phyloP scores from a whole-genome alignment of 1,284 basidiomycete species.

The Leccinum pseudoinsigne region DNA sequence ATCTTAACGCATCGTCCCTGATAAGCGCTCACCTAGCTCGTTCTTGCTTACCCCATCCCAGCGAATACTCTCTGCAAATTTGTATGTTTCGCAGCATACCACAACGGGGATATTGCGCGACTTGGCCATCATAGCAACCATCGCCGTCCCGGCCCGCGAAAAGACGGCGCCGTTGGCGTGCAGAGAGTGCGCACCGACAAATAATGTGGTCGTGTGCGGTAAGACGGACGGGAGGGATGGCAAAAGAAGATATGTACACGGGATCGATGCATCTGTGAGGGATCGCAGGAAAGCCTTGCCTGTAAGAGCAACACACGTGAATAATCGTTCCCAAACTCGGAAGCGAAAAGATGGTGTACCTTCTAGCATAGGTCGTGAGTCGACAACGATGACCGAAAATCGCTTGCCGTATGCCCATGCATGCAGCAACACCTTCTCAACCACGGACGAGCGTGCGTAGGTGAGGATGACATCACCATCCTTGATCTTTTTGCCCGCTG shows the following conservation, averaged over 20 bases:
- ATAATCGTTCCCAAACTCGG: background rate
- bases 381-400: slow-evolving; percentile 94
- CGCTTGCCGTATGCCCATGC: slow-evolving; percentile 72
- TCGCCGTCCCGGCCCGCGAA: slow-evolving; percentile 92
- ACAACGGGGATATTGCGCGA: slow-evolving; percentile 90
- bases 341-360: slow-evolving; percentile 45
- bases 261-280: slow-evolving; percentile 73
- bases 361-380: slow-evolving; percentile 92
- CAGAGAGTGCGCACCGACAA: slow-evolving; percentile 93
- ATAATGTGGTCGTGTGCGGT: slow-evolving; percentile 77
- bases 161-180: slow-evolving; percentile 96
- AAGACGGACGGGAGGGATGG: slow-evolving; percentile 88
- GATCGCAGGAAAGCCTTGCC: slow-evolving; percentile 80
- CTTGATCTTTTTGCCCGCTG: slow-evolving; percentile 91
- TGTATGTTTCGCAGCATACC: slow-evolving; percentile 98
- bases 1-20: background rate
- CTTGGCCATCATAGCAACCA: slow-evolving; percentile 96
- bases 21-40: slow-evolving; percentile 70
- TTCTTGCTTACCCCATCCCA: slow-evolving; percentile 96
- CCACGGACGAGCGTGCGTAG: slow-evolving; percentile 94
- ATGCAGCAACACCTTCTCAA: slow-evolving; percentile 86
- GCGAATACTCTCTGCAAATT: slow-evolving; percentile 93
- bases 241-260: slow-evolving; percentile 90
- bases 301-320: slow-evolving; percentile 32
- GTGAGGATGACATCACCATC: slow-evolving; percentile 93